Percentiles rank a stretch among this genome's conserved stretches.
phyloP scores from a whole-genome alignment of 768 basidiomycete genomes.

The Macrolepiota albuminosa region DNA sequence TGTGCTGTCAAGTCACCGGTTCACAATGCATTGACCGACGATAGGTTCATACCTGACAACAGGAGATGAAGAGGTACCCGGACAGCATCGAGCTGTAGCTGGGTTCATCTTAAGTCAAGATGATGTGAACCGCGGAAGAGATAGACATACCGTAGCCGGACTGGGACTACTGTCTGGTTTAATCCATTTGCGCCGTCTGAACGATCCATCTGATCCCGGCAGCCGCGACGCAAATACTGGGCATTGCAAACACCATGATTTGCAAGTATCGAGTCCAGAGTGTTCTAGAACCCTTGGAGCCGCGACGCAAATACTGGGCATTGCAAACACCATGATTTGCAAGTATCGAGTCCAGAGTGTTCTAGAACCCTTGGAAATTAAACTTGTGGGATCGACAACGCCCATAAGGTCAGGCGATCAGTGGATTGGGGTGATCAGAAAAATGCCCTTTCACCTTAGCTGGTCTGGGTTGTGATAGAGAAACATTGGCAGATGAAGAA shows the following conservation, averaged over 20 bases:
- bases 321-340: constrained; percentile 6
- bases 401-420: constrained; percentile 12
- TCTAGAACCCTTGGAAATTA: constrained; percentile 5
- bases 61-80: constrained; percentile 20
- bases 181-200: constrained; percentile 12
- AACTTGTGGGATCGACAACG: constrained; percentile 1
- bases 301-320: constrained; percentile 9
- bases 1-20: constrained; percentile 2
- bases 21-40: constrained; percentile 20
- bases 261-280: background rate
- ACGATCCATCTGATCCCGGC: constrained; percentile 1
- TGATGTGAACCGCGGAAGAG: constrained; percentile 9
- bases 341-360: constrained; percentile 1
- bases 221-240: constrained; percentile 10
- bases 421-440: constrained; percentile 1
- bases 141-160: constrained; percentile 21
- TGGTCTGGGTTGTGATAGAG: constrained; percentile 11
- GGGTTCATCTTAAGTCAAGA: constrained; percentile 14
- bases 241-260: constrained; percentile 6
- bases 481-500: constrained; percentile 16
- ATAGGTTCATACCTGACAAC: constrained; percentile 20
- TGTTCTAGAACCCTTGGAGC: constrained; percentile 9
- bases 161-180: constrained; percentile 13
- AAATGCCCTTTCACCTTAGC: constrained; percentile 2
- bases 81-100: constrained; percentile 15